Evolutionary conservation across 225 moss, liverwort and hornwort genomes (phyloP).

Genomic region (Pseudisothecium myosuroides): DNA sequence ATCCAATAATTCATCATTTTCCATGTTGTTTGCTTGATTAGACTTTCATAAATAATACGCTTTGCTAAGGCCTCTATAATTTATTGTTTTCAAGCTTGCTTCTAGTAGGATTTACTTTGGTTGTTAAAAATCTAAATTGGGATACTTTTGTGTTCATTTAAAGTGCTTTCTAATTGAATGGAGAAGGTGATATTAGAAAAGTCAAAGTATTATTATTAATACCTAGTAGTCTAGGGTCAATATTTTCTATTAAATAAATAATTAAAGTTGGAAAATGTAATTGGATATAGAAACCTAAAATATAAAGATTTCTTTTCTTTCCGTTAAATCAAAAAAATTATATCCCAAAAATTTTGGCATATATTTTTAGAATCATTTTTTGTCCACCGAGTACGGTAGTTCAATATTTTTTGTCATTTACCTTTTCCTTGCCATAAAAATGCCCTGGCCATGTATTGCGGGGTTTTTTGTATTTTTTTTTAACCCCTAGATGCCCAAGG

Average conservation of each 20-base stretch:
- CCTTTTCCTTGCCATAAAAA: neutral
- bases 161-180: neutral
- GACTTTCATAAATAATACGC: fast-evolving
- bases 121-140: neutral
- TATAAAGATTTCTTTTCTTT: fast-evolving
- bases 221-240: fast-evolving
- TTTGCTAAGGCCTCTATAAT: neutral
- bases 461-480: no score
- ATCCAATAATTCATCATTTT: neutral
- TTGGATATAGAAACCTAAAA: no score
- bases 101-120: fast-evolving
- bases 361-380: neutral
- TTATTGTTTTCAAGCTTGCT: neutral
- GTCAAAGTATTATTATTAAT: no score
- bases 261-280: neutral
- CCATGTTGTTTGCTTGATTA: fast-evolving
- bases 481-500: no score
- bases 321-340: no score
- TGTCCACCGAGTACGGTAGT: neutral
- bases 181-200: neutral
- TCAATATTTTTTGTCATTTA: neutral
- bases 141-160: neutral
- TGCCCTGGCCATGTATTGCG: no score
- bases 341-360: neutral
- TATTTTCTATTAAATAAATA: fast-evolving